A percentile compares a stretch with the other conserved stretches of the same genome.
Evolutionary conservation across 139 green algal species (phyloP).

Genomic region (Gonium pectorale): DNA sequence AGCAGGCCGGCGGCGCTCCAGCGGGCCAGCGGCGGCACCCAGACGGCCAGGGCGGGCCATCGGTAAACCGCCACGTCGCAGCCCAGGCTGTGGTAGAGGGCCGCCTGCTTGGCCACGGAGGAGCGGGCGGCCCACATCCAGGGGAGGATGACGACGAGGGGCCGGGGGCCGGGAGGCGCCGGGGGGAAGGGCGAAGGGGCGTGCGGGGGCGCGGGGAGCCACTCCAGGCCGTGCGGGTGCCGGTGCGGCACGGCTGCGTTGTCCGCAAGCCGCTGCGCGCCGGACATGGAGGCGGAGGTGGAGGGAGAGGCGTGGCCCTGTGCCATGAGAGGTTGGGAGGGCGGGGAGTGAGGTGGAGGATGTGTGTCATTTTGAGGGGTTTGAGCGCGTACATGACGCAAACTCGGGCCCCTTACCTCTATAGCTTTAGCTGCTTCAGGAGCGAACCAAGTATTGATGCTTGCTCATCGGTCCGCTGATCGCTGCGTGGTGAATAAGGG

Average conservation of each 20-base stretch:
- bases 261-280: too few relatives aligned
- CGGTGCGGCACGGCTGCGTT: background rate
- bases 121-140: constrained; percentile 31
- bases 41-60: constrained; percentile 27
- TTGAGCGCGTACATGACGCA: too few relatives aligned
- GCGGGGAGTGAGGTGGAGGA: too few relatives aligned
- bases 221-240: background rate
- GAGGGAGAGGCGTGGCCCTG: background rate
- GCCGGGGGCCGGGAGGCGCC: background rate
- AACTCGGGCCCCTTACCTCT: background rate
- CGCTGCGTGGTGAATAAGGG: background rate
- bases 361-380: too few relatives aligned
- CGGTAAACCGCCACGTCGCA: constrained; percentile 35
- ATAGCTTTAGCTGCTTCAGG: constrained; percentile 11
- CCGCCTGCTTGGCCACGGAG: background rate
- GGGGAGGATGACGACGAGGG: constrained; percentile 9
- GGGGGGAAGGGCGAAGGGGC: background rate
- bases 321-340: too few relatives aligned
- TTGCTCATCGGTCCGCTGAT: background rate
- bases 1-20: background rate
- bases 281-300: background rate
- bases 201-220: background rate
- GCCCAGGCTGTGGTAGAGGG: constrained; percentile 26
- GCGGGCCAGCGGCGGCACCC: background rate
- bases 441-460: background rate